Conservation (phyloP, 768 basidiomycete genomes). For the Ephemerocybe angulata region DNA sequence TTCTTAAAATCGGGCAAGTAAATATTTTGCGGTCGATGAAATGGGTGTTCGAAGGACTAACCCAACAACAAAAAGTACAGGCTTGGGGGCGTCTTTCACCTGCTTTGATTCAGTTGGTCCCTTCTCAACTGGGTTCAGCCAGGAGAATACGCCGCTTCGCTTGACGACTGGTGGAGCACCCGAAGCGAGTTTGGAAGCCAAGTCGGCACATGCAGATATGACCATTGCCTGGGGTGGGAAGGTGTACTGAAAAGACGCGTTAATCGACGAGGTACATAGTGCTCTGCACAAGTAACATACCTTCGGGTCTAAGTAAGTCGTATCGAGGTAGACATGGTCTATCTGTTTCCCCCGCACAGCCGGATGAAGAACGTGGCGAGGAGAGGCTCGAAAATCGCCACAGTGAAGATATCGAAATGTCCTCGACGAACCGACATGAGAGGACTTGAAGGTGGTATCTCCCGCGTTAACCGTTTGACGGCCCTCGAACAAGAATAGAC, state of each 20-base stretch:
- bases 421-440: conserved; percentile 63
- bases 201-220: conserved; percentile 85
- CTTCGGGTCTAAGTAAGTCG: conserved; percentile 91
- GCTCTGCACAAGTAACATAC: conserved; percentile 24
- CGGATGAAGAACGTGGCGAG: conserved; percentile 82
- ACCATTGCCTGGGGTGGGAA: conserved; percentile 96
- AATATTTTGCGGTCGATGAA: conserved; percentile 1
- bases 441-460: conserved; percentile 71
- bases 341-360: conserved; percentile 75
- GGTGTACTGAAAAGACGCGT: conserved; percentile 56
- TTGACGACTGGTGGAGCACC: conserved; percentile 33
- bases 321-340: conserved; percentile 91
- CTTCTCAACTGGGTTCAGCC: conserved; percentile 40
- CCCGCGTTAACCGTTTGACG: conserved; percentile 86
- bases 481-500: conserved; percentile 91
- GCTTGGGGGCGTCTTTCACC: conserved; percentile 32
- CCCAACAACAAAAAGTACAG: conserved; percentile 68
- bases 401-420: conserved; percentile 92
- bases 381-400: conserved; percentile 90
- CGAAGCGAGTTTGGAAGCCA: conserved; percentile 57
- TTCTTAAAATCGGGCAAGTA: conserved; percentile 49
- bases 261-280: not conserved
- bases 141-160: conserved; percentile 45
- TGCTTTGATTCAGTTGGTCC: conserved; percentile 20
- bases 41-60: conserved; percentile 26